Conservation (phyloP, 2,329 filamentous ascomycete genomes). For the Sarocladiaceae sp. region DNA sequence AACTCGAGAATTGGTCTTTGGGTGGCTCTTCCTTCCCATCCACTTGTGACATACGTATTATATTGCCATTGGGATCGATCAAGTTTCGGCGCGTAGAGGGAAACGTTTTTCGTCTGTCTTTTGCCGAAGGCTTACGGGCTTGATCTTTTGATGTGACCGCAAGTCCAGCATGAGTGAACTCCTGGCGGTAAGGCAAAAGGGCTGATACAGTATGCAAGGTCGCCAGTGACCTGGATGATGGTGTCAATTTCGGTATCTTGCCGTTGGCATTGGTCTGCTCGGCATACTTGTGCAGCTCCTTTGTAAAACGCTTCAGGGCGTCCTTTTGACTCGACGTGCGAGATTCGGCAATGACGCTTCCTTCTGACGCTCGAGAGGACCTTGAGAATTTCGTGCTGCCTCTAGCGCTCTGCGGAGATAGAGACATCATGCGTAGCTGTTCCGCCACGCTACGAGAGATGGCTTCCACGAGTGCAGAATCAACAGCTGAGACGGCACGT, state of each 20-base stretch:
- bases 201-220: conserved; percentile 49
- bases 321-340: conserved; percentile 39
- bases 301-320: conserved; percentile 32
- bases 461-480: conserved; percentile 38
- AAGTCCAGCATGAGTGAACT: conserved; percentile 51
- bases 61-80: not conserved
- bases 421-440: conserved; percentile 36
- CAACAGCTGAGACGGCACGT: conserved; percentile 20
- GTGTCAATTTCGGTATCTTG: conserved; percentile 32
- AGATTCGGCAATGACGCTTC: conserved; percentile 21
- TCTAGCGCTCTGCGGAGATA: conserved; percentile 14
- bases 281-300: conserved; percentile 24
- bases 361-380: not conserved
- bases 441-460: conserved; percentile 41
- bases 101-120: not conserved
- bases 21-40: conserved; percentile 22
- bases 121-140: conserved; percentile 23
- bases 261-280: conserved; percentile 32
- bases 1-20: conserved; percentile 15
- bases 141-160: conserved; percentile 49
- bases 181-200: conserved; percentile 47
- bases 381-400: not conserved
- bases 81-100: not conserved
- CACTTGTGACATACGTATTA: conserved; percentile 19
- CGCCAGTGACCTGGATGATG: conserved; percentile 33